Evolutionary conservation across 1,139 yeast species (phyloP).

Genomic region (Arxiozyma slooffiae): DNA sequence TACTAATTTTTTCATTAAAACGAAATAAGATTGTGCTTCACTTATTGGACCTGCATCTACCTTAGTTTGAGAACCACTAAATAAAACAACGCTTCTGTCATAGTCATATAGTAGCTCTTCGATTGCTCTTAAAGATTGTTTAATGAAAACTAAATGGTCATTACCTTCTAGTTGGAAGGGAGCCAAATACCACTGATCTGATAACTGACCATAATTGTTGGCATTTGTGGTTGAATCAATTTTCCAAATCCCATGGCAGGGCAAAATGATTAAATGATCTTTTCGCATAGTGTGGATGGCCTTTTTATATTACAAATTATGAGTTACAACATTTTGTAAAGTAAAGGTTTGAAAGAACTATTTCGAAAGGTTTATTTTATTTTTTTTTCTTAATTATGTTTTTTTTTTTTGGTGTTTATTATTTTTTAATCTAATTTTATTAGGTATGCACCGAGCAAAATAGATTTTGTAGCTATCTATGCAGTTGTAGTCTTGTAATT

Average conservation of each 20-base stretch:
- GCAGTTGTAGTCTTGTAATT: no score
- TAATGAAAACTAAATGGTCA: slow-evolving; percentile 57
- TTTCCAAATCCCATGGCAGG: slow-evolving; percentile 64
- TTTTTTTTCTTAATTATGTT: neutral
- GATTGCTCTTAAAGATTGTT: slow-evolving; percentile 42
- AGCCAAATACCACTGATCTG: slow-evolving; percentile 55
- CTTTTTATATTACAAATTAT: no score
- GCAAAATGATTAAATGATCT: slow-evolving; percentile 42
- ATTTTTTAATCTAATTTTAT: neutral
- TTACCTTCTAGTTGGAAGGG: slow-evolving; percentile 60
- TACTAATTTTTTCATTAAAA: slow-evolving; percentile 19
- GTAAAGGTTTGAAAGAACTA: neutral
- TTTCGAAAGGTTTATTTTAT: neutral
- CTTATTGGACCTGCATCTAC: slow-evolving; percentile 41
- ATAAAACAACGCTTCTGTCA: slow-evolving; percentile 33
- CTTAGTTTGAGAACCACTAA: slow-evolving; percentile 73
- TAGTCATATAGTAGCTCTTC: slow-evolving; percentile 30
- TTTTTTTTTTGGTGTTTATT: neutral
- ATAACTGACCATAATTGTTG: slow-evolving; percentile 34
- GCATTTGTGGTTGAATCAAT: slow-evolving; percentile 17
- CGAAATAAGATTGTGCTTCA: slow-evolving; percentile 52
- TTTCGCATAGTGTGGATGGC: neutral
- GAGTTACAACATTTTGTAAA: neutral
- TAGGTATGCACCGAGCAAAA: neutral
- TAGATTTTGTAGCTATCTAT: neutral